A percentile compares a stretch with the other conserved stretches of the same genome.
phyloP scores from a whole-genome alignment of 106 monocot genomes.

The Acanthochlamys bracteata region DNA sequence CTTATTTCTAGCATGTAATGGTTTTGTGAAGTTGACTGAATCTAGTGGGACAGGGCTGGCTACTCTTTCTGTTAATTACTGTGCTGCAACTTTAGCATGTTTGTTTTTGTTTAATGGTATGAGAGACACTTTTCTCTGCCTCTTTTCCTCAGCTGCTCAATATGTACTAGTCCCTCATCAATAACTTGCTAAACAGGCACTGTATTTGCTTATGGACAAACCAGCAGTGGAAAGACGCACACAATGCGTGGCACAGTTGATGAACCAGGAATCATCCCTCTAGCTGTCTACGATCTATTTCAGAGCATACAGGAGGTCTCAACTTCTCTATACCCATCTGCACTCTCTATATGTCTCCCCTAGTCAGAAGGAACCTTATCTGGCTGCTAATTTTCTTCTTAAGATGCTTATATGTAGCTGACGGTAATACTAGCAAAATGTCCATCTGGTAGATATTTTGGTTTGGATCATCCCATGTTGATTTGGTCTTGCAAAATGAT shows the following conservation, averaged over 20 bases:
- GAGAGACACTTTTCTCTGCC: neutral
- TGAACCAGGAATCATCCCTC: conserved; percentile 87
- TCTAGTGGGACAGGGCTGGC: no score
- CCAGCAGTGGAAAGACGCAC: conserved; percentile 86
- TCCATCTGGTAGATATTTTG: no score
- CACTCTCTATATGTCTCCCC: neutral
- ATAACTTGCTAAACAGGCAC: conserved; percentile 37
- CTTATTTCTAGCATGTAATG: no score
- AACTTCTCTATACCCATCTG: neutral
- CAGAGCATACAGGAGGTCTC: conserved; percentile 58
- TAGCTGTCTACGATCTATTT: conserved; percentile 77
- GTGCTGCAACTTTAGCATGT: no score
- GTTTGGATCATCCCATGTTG: no score
- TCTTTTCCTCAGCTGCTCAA: neutral
- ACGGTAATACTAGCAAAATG: no score
- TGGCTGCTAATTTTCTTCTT: neutral
- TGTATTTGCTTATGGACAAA: conserved; percentile 93
- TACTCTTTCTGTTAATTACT: no score
- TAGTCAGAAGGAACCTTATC: neutral
- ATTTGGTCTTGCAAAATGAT: no score
- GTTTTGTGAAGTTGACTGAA: no score
- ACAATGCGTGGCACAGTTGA: conserved; percentile 64
- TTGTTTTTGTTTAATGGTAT: no score
- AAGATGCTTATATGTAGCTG: neutral
- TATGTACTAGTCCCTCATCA: neutral